Evolutionary conservation across 169 alveolate genomes (phyloP), one percentile per base, ranked within the genome.

Genomic region (Plasmodium relictum): DNA sequence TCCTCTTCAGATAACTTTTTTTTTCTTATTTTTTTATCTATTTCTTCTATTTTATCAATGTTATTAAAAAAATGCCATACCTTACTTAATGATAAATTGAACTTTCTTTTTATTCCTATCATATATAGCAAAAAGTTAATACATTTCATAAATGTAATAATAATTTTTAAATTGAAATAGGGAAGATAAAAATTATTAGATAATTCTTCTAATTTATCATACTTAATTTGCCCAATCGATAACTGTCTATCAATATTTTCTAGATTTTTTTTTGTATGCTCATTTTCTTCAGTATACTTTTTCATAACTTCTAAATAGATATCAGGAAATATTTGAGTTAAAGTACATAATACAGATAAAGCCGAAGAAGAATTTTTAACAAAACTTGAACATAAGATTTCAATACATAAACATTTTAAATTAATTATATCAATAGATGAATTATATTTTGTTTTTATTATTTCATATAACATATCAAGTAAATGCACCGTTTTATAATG

Each of bases 321-420:
- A 0, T 69, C 88, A 3, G 92, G 92, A 73, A 86, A 86, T 1
- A 86, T n/a, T 0, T 86, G 58, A 9, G 88, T 71, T 26, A 86
- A 52, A 6, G 87, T 70, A 41, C 92, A 86, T 18, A 86, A 26
- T 8, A 86, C 92, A 2, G 92, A 71, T 39, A 86, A 12, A 14
- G 92, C 92, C 0, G 92, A 86, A 14, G 92, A 86, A 1, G 92
- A 86, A 50, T 86, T 86, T 70, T 86, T 86, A 0, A 86, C 92
- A 70, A 86, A 86, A 37, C 92, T 86, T 0, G 92, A 86, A 65
- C 88, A 86, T 42, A 86, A 56, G 3, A 71, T 56, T 86, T 86
- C 92, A 41, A 86, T 41, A 59, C 76, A 86, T 24, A 86, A 48
- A 52, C 92, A 86, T 71, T 86, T 86, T 73, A 86, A 86, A 59